A percentile compares a stretch with the other conserved stretches of the same genome.
Conservation (phyloP, 371 early-diverging fungal species). For the Mortierella sp. region DNA sequence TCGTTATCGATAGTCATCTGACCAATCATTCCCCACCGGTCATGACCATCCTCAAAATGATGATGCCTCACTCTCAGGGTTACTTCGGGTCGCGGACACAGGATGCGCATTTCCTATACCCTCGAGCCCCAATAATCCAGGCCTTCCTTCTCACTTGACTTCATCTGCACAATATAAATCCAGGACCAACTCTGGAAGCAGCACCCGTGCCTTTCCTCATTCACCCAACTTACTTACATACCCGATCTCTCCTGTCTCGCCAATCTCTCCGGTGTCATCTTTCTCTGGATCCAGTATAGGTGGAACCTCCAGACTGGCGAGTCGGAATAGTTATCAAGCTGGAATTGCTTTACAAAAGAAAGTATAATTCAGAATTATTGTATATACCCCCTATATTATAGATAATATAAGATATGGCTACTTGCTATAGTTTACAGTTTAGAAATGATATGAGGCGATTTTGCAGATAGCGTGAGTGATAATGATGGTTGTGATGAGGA, state of each 20-base stretch:
- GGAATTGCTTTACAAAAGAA: not conserved
- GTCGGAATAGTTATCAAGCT: constrained; percentile 13
- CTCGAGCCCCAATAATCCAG: not conserved
- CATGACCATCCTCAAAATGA: constrained; percentile 17
- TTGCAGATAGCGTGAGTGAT: constrained; percentile 28
- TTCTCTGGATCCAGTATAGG: not conserved
- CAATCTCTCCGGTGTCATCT: constrained; percentile 16
- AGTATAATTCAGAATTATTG: not conserved
- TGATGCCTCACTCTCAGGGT: constrained; percentile 4
- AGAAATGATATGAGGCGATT: not conserved
- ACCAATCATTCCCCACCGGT: not conserved
- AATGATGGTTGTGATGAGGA: not conserved
- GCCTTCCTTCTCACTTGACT: no score
- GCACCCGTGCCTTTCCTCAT: constrained; percentile 1
- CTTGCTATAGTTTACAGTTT: constrained; percentile 3
- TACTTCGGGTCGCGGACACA: not conserved
- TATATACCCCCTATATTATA: no score
- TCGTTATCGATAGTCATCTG: not conserved
- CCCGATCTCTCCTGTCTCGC: constrained; percentile 29
- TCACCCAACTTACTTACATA: constrained; percentile 5
- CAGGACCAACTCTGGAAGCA: constrained; percentile 1
- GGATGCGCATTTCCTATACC: not conserved
- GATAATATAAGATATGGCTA: no score
- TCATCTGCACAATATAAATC: not conserved
- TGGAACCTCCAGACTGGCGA: constrained; percentile 23